Percentiles rank a stretch among this genome's conserved stretches.
Conservation (phyloP, 805 yeast genomes). For the Lipomyces kockii region DNA sequence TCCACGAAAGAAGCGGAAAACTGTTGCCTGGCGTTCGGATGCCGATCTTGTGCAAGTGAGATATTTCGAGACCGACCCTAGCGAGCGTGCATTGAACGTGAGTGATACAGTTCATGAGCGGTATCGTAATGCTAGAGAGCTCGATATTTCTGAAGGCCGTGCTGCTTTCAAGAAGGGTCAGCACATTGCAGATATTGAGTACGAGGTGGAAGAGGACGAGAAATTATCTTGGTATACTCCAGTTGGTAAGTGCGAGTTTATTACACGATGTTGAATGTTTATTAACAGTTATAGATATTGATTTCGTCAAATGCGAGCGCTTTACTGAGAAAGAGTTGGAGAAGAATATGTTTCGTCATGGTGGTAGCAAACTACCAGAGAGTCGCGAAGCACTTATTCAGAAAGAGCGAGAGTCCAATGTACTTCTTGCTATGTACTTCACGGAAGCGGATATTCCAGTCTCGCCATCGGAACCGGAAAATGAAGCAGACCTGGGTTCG, state of each 20-base stretch:
- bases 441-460: slow-evolving; percentile 34
- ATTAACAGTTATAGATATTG: slow-evolving; percentile 9
- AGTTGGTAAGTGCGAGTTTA: slow-evolving; percentile 6
- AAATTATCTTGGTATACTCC: slow-evolving; percentile 40
- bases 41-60: slow-evolving; percentile 42
- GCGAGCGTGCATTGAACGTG: slow-evolving; percentile 25
- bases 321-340: slow-evolving; percentile 31
- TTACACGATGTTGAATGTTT: neutral
- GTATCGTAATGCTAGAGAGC: slow-evolving; percentile 37
- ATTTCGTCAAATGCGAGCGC: slow-evolving; percentile 29
- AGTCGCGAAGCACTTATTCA: slow-evolving; percentile 41
- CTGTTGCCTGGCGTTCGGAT: slow-evolving; percentile 45
- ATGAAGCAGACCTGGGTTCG: slow-evolving; percentile 15
- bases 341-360: slow-evolving; percentile 41
- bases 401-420: slow-evolving; percentile 38
- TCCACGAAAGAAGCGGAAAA: slow-evolving; percentile 38
- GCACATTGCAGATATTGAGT: slow-evolving; percentile 34
- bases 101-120: slow-evolving; percentile 12
- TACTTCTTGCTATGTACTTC: slow-evolving; percentile 37
- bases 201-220: slow-evolving; percentile 32
- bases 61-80: slow-evolving; percentile 41
- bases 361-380: slow-evolving; percentile 41
- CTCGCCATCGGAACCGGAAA: slow-evolving; percentile 41
- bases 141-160: slow-evolving; percentile 35
- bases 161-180: slow-evolving; percentile 20